A percentile compares a stretch with the other conserved stretches of the same genome.
Evolutionary conservation across 2,329 filamentous ascomycete species (phyloP).

Genomic region (Talaromyces pinophilus): DNA sequence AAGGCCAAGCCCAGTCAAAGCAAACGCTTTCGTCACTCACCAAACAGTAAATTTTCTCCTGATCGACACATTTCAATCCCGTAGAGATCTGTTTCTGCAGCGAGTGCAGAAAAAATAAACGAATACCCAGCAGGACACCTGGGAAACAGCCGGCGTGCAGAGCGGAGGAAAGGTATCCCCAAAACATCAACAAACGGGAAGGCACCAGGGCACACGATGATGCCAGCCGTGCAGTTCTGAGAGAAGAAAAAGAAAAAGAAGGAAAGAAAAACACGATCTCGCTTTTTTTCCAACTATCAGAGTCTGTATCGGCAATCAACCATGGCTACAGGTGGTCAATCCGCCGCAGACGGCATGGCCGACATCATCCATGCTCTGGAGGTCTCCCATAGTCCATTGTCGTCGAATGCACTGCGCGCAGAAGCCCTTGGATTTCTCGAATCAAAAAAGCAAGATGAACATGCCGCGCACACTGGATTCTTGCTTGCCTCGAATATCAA

Average conservation of each 20-base stretch:
- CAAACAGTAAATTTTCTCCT: not conserved
- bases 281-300: not conserved
- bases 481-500: slow-evolving; percentile 72
- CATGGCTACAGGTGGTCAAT: slow-evolving; percentile 40
- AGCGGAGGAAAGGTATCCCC: not conserved
- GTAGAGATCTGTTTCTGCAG: not conserved
- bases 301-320: slow-evolving; percentile 4
- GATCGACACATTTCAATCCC: not conserved
- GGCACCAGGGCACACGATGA: slow-evolving; percentile 10
- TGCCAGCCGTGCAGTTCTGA: slow-evolving; percentile 15
- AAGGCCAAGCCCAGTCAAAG: slow-evolving; percentile 7
- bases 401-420: slow-evolving; percentile 76
- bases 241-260: not conserved
- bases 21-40: not conserved
- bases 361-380: slow-evolving; percentile 80
- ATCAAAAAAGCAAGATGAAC: slow-evolving; percentile 72
- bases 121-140: not conserved
- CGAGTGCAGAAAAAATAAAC: not conserved
- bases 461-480: slow-evolving; percentile 84
- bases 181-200: slow-evolving; percentile 4
- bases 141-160: not conserved
- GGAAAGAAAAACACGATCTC: not conserved
- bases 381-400: slow-evolving; percentile 79
- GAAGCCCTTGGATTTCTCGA: slow-evolving; percentile 86
- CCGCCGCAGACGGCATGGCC: slow-evolving; percentile 41